Evolutionary conservation across 75 land plant species (phyloP).

Genomic region (Pinus tabuliformis): DNA sequence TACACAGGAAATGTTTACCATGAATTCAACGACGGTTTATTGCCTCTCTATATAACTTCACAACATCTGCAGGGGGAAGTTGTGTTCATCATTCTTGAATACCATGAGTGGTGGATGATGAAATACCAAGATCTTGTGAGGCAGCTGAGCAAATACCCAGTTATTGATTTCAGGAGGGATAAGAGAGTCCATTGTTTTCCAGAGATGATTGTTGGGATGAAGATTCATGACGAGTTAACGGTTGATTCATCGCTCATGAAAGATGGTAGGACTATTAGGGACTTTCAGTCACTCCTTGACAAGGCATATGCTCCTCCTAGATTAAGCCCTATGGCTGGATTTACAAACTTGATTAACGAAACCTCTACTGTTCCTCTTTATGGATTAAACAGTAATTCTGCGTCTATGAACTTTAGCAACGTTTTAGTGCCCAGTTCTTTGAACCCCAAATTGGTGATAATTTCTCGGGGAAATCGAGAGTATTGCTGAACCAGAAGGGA

Average conservation of each 20-base stretch:
- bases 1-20: slow-evolving; percentile 85
- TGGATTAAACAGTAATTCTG: not conserved
- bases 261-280: slow-evolving; percentile 13
- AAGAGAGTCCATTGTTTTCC: slow-evolving; percentile 44
- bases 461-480: slow-evolving; percentile 26
- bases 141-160: slow-evolving; percentile 21
- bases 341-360: not conserved
- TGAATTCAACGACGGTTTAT: slow-evolving; percentile 78
- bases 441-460: slow-evolving; percentile 25
- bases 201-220: slow-evolving; percentile 35
- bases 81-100: slow-evolving; percentile 35
- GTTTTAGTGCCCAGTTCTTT: not conserved
- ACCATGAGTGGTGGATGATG: slow-evolving; percentile 45
- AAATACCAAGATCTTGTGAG: slow-evolving; percentile 29
- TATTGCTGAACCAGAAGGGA: slow-evolving; percentile 25
- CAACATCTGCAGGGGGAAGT: slow-evolving; percentile 35
- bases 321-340: slow-evolving; percentile 4
- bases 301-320: slow-evolving; percentile 14
- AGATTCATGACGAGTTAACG: slow-evolving; percentile 43
- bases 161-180: slow-evolving; percentile 37
- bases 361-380: not conserved
- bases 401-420: not conserved
- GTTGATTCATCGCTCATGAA: slow-evolving; percentile 22
- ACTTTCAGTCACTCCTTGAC: slow-evolving; percentile 19
- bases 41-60: slow-evolving; percentile 45